Evolutionary conservation across 2,329 filamentous ascomycete genomes (phyloP), one percentile per base, ranked within the genome.

Genomic region (Talaromyces sp.): DNA sequence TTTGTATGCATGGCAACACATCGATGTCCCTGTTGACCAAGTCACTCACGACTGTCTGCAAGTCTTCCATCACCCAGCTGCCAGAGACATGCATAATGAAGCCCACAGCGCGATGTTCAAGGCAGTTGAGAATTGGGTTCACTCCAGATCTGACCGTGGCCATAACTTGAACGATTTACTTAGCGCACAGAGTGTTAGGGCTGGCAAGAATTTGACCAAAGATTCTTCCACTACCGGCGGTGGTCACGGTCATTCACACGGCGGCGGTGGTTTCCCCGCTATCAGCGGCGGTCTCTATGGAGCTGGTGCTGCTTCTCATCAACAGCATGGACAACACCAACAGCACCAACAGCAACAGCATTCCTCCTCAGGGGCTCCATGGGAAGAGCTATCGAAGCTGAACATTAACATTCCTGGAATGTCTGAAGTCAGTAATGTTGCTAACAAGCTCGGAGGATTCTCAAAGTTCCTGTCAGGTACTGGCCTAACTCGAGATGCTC

Each of bases 1-100:
- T 58, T 84, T 99, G 22, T 96, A 94, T 74, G 94, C 93, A 3
- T 98, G 93, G 92, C 91, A 98, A 69, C 91, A 98, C 75, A 86
- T 90, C 2, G 88, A 89, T 51, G 88, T 97, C 0, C 87, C 92
- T 0, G 89, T 95, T 3, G 86, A 96, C 43, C 91, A 96, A 77
- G 90, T 98, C 0, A 83, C 93, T 68, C 83, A 91, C 68, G 94
- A 98, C 70, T 87, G 96, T 47, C 81, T 93, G 56, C 86, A 87
- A 27, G 88, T 92, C 11, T 96, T 98, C 81, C 95, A 99, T 76
- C 95, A 99, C 75, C 95, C 95, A 1, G 90, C 91, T 6, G 82
- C 92, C 34, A 89, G 94, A 27, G 86, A 95, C 70, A 88, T 91
- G 63, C 82, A 84, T 64, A 81, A 91, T 65, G 91, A 96, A 75